Conservation (phyloP, 2,329 filamentous ascomycete species). For the Trichoderma sp. region DNA sequence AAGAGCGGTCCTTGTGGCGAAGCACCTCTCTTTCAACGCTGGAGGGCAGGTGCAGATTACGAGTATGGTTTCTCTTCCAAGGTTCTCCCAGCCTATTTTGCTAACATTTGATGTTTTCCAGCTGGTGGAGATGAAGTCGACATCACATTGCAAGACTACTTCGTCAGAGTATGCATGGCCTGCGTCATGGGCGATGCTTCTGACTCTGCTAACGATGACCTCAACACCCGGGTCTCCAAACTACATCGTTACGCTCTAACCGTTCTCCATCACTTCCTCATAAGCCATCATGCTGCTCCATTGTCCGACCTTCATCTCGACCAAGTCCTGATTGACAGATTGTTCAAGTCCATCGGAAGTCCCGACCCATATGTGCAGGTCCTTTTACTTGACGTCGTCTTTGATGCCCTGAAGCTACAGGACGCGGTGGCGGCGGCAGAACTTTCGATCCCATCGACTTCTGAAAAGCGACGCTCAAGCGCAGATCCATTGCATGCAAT, state of each 20-base stretch:
- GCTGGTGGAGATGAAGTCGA: conserved; percentile 57
- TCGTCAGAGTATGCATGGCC: conserved; percentile 65
- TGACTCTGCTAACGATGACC: conserved; percentile 33
- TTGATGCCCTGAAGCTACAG: conserved; percentile 70
- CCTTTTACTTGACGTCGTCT: conserved; percentile 75
- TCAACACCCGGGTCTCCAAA: conserved; percentile 56
- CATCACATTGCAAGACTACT: conserved; percentile 66
- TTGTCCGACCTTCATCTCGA: conserved; percentile 70
- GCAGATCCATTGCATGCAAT: conserved; percentile 47
- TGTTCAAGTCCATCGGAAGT: conserved; percentile 62
- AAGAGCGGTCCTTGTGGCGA: conserved; percentile 70
- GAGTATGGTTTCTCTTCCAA: conserved; percentile 49
- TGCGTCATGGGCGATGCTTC: conserved; percentile 51
- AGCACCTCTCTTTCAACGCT: conserved; percentile 43
- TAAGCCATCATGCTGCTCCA: conserved; percentile 61
- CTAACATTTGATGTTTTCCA: conserved; percentile 36
- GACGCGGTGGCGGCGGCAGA: conserved; percentile 47
- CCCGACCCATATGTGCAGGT: conserved; percentile 74
- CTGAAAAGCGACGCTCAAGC: conserved; percentile 51
- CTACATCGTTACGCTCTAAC: conserved; percentile 72
- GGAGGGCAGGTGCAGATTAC: conserved; percentile 41
- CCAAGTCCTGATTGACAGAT: conserved; percentile 66
- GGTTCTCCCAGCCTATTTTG: conserved; percentile 26
- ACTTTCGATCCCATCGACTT: conserved; percentile 47
- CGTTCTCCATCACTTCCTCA: conserved; percentile 69